Percentiles rank a stretch among this genome's conserved stretches.
These are phyloP conservation scores for Leccinum variicolor DNA, from an alignment of 768 basidiomycete genomes.

Conservation along the genomic window DNA sequence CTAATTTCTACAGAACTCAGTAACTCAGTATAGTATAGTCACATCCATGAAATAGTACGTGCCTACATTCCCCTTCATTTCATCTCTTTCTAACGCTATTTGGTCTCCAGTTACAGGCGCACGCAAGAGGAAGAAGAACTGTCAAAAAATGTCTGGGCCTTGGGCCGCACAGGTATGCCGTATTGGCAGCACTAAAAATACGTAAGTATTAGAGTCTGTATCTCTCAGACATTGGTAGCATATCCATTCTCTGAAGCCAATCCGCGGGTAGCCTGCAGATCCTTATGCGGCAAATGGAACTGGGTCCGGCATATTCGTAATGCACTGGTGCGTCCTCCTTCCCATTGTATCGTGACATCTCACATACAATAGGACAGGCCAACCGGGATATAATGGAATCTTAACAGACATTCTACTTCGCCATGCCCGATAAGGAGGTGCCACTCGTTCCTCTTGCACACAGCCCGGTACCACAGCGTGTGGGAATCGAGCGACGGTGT, in stretches of 20 bases:
- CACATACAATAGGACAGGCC: conserved; percentile 34
- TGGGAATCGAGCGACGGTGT: conserved; percentile 37
- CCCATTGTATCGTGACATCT: neutral
- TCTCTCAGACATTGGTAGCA: conserved; percentile 51
- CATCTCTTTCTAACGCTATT: neutral
- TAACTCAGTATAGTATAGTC: conserved; percentile 30
- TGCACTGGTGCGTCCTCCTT: conserved; percentile 39
- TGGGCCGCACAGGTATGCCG: conserved; percentile 51
- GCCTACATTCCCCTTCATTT: neutral
- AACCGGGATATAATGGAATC: conserved; percentile 58
- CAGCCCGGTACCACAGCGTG: conserved; percentile 47
- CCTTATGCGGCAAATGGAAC: conserved; percentile 51
- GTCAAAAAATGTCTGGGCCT: conserved; percentile 55
- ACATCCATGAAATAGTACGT: conserved; percentile 26
- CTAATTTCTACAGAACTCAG: conserved; percentile 31
- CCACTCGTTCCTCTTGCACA: conserved; percentile 41
- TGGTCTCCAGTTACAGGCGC: conserved; percentile 42
- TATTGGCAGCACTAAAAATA: neutral
- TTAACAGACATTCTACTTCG: conserved; percentile 55
- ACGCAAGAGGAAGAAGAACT: conserved; percentile 45
- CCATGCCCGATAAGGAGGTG: conserved; percentile 48
- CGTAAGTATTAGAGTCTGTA: conserved; percentile 24
- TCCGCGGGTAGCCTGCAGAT: conserved; percentile 58
- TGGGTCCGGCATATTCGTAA: conserved; percentile 59
- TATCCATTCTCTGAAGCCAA: conserved; percentile 59